phyloP scores from a whole-genome alignment of 208 protist species.

The Willaertia magna region DNA sequence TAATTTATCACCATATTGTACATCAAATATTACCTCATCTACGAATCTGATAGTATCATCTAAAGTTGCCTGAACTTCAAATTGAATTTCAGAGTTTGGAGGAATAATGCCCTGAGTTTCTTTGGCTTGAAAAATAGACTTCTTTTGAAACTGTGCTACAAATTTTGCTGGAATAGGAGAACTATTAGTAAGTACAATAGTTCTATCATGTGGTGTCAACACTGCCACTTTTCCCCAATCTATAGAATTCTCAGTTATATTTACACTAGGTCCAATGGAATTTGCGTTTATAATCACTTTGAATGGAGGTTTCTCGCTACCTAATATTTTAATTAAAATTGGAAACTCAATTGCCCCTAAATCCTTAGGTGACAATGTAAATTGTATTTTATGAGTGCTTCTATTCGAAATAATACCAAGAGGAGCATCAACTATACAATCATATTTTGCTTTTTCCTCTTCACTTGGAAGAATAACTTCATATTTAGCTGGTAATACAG shows the following conservation, averaged over 20 bases:
- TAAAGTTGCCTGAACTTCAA: constrained; percentile 52
- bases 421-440: constrained; percentile 1
- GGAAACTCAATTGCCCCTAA: constrained; percentile 62
- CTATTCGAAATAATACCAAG: constrained; percentile 36
- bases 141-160: constrained; percentile 23
- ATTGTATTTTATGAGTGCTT: constrained; percentile 41
- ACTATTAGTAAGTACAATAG: constrained; percentile 54
- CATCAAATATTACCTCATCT: constrained; percentile 53
- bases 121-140: neutral
- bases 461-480: constrained; percentile 55
- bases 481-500: constrained; percentile 72
- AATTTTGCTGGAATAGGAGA: constrained; percentile 60
- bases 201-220: constrained; percentile 34
- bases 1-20: constrained; percentile 38
- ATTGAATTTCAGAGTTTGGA: constrained; percentile 14
- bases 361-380: constrained; percentile 53
- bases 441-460: constrained; percentile 13
- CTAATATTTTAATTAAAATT: constrained; percentile 55
- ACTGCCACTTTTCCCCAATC: constrained; percentile 56
- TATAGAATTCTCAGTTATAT: constrained; percentile 38
- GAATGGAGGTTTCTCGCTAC: constrained; percentile 36
- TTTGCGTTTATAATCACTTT: constrained; percentile 49
- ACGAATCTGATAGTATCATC: constrained; percentile 68
- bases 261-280: constrained; percentile 54
- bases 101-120: constrained; percentile 21